These are phyloP conservation scores for Zychaea mexicana DNA, from an alignment of 371 early-diverging fungal species.

Conservation along the genomic window DNA sequence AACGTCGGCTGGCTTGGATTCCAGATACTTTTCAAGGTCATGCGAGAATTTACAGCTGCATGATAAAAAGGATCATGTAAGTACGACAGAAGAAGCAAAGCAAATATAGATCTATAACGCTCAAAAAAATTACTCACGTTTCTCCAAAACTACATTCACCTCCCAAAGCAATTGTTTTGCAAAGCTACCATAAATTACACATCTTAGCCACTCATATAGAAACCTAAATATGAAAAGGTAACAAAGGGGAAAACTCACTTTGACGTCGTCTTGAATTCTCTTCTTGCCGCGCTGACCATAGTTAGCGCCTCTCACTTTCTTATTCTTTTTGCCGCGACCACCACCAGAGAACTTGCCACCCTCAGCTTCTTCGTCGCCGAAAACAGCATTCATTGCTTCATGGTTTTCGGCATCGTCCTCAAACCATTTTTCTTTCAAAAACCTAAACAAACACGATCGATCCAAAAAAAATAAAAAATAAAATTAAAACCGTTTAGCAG, in stretches of 20 bases:
- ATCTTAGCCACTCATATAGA: not conserved
- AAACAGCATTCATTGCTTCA: conserved; percentile 9
- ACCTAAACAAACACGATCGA: conserved; percentile 20
- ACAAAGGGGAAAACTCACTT: conserved; percentile 16
- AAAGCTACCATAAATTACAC: conserved; percentile 37
- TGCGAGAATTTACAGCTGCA: conserved; percentile 66
- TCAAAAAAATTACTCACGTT: conserved; percentile 29
- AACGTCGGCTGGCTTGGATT: conserved; percentile 71
- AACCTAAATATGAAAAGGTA: not conserved
- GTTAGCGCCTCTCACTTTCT: conserved; percentile 31
- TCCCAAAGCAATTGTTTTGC: conserved; percentile 51
- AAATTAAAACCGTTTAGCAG: too few relatives aligned
- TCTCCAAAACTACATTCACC: conserved; percentile 56
- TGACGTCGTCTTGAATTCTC: conserved; percentile 35
- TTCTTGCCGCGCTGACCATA: conserved; percentile 46
- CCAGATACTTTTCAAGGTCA: conserved; percentile 65
- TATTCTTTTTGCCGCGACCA: conserved; percentile 18
- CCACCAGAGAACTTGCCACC: conserved; percentile 24
- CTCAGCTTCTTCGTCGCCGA: conserved; percentile 32
- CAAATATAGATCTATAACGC: too few relatives aligned
- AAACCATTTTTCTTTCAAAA: conserved; percentile 44
- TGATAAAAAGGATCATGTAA: not conserved
- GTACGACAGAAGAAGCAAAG: not conserved
- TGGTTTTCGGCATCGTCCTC: conserved; percentile 27
- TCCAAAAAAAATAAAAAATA: not conserved